Evolutionary conservation across 768 basidiomycete genomes (phyloP).

Genomic region (Boletus sp.): DNA sequence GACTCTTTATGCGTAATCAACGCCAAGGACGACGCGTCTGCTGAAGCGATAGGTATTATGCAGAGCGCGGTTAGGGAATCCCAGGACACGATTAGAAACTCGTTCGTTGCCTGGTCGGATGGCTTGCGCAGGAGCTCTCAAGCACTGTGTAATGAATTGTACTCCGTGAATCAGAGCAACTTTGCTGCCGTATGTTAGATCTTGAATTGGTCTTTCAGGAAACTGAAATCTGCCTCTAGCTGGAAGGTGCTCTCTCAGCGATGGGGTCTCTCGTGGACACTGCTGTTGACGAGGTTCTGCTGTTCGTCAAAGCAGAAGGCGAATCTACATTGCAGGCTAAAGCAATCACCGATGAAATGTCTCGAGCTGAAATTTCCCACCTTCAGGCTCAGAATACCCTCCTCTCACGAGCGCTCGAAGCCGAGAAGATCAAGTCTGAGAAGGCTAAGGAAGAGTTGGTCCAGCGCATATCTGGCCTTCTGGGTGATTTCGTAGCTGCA

Average conservation of each 20-base stretch:
- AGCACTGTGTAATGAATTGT: conserved; percentile 45
- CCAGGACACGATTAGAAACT: conserved; percentile 48
- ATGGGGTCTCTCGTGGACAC: conserved; percentile 60
- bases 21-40: conserved; percentile 51
- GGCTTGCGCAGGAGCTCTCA: conserved; percentile 48
- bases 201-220: neutral
- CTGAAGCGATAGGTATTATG: conserved; percentile 47
- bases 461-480: conserved; percentile 66
- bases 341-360: conserved; percentile 43
- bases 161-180: conserved; percentile 40
- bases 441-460: conserved; percentile 70
- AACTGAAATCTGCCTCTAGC: conserved; percentile 26
- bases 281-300: conserved; percentile 53
- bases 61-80: conserved; percentile 50
- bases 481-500: conserved; percentile 66
- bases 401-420: conserved; percentile 56
- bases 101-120: conserved; percentile 55
- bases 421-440: conserved; percentile 64
- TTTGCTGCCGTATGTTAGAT: conserved; percentile 41
- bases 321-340: conserved; percentile 50
- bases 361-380: conserved; percentile 52
- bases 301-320: conserved; percentile 55
- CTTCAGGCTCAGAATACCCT: conserved; percentile 69
- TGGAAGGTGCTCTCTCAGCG: conserved; percentile 56
- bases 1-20: conserved; percentile 52